phyloP scores from a whole-genome alignment of 1,139 yeast species.

The Scheffersomyces illinoinensis region DNA sequence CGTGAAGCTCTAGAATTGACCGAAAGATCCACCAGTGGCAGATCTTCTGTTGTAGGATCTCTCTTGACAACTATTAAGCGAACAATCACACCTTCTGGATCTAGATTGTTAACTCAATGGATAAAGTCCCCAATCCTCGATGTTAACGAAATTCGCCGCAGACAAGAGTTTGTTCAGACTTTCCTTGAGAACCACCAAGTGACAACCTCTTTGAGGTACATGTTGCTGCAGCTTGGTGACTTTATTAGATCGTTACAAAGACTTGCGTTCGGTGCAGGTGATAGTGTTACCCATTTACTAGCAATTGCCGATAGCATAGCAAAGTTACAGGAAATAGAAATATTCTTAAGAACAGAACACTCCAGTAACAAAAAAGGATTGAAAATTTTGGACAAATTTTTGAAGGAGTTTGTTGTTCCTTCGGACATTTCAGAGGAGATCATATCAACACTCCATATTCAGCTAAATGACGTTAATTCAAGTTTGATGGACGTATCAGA shows the following conservation, averaged over 20 bases:
- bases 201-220: conserved; percentile 25
- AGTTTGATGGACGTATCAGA: neutral
- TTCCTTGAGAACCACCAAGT: conserved; percentile 46
- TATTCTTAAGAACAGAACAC: conserved; percentile 19
- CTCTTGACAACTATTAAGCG: conserved; percentile 64
- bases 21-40: conserved; percentile 51
- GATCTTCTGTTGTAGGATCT: conserved; percentile 66
- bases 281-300: conserved; percentile 30
- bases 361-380: conserved; percentile 9
- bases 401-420: conserved; percentile 31
- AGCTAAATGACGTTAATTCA: conserved; percentile 2
- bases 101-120: conserved; percentile 79
- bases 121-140: conserved; percentile 76
- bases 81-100: conserved; percentile 81
- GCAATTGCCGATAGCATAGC: conserved; percentile 34
- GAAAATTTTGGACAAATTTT: conserved; percentile 14
- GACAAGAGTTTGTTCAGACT: conserved; percentile 64
- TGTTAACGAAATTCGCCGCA: conserved; percentile 48
- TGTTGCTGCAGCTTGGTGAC: conserved; percentile 35
- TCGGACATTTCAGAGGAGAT: conserved; percentile 27
- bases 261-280: conserved; percentile 38
- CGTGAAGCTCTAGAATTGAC: conserved; percentile 77
- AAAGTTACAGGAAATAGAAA: conserved; percentile 25
- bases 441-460: conserved; percentile 25
- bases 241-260: conserved; percentile 40